Base-by-base conservation (phyloP, 371 early-diverging fungal genomes). In the Mucor mucedo region DNA sequence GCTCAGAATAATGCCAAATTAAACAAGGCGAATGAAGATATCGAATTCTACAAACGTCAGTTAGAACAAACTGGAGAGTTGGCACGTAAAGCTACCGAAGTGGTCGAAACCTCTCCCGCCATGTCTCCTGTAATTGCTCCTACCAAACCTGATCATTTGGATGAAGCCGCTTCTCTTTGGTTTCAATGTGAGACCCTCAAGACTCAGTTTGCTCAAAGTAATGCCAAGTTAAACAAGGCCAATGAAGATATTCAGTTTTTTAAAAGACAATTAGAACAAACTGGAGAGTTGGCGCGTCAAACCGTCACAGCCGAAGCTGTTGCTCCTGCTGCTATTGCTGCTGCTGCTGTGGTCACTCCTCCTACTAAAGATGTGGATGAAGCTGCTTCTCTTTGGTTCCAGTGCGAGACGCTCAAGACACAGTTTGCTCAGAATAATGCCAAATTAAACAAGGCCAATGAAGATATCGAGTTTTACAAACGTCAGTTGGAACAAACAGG, bases 321-420 rank as follows among this genome's bases (percentile, higher is more conserved):
- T 27, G 56, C 63, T 21, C 21, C 21, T 21, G 21, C 21, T 21
- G 21, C 21, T 21, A 1, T 1, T 21, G 21, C 35, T 21, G 21
- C 21, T 21, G 21, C 21, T 21, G 21, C 35, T 1, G 35, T 35
- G 35, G 21, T 21, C 21, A 21, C 21, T 21, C 35, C 35, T 35
- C 8, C 35, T 35, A 35, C 35, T 35, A 35, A 21, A 21, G 42
- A 47, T 47, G 28, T 8, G 4, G 61, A 52, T 44, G 60, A 61
- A 41, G 70, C 69, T 28, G 65, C 70, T 32, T 32, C 58, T 30
- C 70, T 70, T 33, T 70, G 70, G 70, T 70, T 70, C 50, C 65
- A 70, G 38, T 55, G 49, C n/a, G 70, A 70, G 28, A 55, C 70
- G 1, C 50, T 70, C 16, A 70, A 70, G 39, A 70, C 70, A 8